Evolutionary conservation across 768 basidiomycete species (phyloP), one percentile per base, ranked within the genome.

Genomic region (Psilocybe subaeruginosa): DNA sequence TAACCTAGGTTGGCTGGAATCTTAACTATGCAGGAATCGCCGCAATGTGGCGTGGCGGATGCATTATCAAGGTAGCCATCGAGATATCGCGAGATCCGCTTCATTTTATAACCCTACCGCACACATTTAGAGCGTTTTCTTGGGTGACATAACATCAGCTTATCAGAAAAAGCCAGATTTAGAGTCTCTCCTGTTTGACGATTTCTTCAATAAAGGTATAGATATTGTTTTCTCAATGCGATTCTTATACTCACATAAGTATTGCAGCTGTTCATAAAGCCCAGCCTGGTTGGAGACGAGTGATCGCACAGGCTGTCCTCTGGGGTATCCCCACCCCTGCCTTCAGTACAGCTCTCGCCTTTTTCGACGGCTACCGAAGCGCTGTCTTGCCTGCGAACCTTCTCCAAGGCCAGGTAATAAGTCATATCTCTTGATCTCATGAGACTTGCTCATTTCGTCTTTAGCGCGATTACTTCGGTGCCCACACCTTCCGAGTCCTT

Each of bases 31-130:
- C 95, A 69, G 96, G 95, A 63, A 99, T 99, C 72, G 97, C 97
- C 35, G 87, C 84, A 68, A 99, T 99, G 95, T 99, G 97, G 97
- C 94, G 97, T 70, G 97, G 97, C 67, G 97, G 97, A 67, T 99
- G 97, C 77, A 99, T 99, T 78, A 99, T 99, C 85, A 97, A 97
- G 86, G 91, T 87, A 60, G 23, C 23, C 23, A 23, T 23, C 23
- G 65, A 67, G 41, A 27, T 1, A 59, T 14, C 8, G 14, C 45
- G 30, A 16, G 11, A 14, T 27, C 14, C 1, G 11, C 41, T 47
- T 48, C 17, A 17, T 41, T 51, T 50, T 64, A 56, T 14, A 33
- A 6, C 30, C 63, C n/a, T 57, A 51, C 45, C 43, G 23, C 23
- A 23, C 23, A 23, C 23, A 23, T 43, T 19, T 27, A 63, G 90